Percentiles rank a stretch among this genome's conserved stretches.
Conservation (phyloP, 2,329 filamentous ascomycete genomes). For the Botrytis pseudocinerea region DNA sequence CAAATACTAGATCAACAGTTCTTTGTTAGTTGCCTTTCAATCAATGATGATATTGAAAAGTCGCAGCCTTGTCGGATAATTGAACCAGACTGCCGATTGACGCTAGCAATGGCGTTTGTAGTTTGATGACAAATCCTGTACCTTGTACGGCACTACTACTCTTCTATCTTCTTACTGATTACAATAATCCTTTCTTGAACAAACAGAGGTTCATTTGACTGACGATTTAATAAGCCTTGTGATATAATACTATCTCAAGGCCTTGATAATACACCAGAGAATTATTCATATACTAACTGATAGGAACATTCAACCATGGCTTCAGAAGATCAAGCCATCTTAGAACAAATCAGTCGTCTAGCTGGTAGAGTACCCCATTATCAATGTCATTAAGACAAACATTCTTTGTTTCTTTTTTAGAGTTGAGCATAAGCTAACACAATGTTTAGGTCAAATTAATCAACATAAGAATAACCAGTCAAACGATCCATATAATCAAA, state of each 20-base stretch:
- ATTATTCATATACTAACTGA: constrained; percentile 29
- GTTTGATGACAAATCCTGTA: constrained; percentile 13
- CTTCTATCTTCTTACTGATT: background rate
- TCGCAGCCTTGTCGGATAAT: constrained; percentile 21
- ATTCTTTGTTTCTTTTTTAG: constrained; percentile 45
- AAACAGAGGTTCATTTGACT: background rate
- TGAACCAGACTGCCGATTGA: background rate
- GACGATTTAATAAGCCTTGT: background rate
- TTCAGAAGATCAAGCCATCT: constrained; percentile 56
- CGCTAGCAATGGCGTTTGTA: background rate
- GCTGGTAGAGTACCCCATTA: constrained; percentile 48
- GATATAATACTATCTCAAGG: background rate
- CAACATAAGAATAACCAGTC: constrained; percentile 67
- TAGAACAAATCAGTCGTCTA: constrained; percentile 57
- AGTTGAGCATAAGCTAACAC: constrained; percentile 15
- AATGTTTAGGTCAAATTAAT: constrained; percentile 69
- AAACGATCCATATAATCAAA: constrained; percentile 38
- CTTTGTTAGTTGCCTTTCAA: constrained; percentile 5
- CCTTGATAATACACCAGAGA: background rate
- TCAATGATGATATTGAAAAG: background rate
- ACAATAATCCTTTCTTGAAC: background rate
- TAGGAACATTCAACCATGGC: constrained; percentile 42
- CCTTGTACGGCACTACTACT: background rate
- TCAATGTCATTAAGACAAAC: constrained; percentile 44
- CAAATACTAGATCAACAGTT: constrained; percentile 6